A percentile compares a stretch with the other conserved stretches of the same genome.
Conservation (phyloP, 73 alveolate genomes). For the Blepharisma japonicum region DNA sequence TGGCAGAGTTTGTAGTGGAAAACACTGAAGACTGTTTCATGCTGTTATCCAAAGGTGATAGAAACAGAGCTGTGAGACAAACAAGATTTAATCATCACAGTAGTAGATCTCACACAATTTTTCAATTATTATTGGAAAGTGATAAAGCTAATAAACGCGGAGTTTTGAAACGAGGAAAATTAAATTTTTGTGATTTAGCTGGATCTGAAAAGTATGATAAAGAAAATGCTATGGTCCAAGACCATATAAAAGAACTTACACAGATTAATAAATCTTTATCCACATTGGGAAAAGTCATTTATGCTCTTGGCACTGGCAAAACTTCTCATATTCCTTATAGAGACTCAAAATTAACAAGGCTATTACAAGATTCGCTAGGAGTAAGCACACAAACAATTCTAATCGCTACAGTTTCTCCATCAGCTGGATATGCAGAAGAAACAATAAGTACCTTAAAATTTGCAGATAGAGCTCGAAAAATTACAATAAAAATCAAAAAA, state of each 20-base stretch:
- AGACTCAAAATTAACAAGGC: constrained; percentile 83
- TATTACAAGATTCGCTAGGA: constrained; percentile 78
- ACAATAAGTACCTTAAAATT: constrained; percentile 78
- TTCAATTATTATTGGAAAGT: constrained; percentile 61
- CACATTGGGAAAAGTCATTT: constrained; percentile 70
- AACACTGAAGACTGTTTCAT: constrained; percentile 58
- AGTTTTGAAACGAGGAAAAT: constrained; percentile 44
- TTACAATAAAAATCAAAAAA: constrained; percentile 58
- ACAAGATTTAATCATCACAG: constrained; percentile 66
- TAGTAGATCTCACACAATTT: constrained; percentile 72
- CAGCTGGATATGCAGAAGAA: constrained; percentile 70
- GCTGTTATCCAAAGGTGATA: constrained; percentile 73
- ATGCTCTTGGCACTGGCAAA: constrained; percentile 34
- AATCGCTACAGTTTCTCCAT: constrained; percentile 83
- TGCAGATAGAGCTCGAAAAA: constrained; percentile 85
- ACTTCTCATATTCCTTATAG: constrained; percentile 72
- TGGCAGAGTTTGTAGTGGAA: constrained; percentile 68
- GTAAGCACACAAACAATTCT: constrained; percentile 77
- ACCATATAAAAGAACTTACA: constrained; percentile 75
- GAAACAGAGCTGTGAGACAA: constrained; percentile 61
- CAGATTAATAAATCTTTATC: constrained; percentile 78
- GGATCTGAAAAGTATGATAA: constrained; percentile 87
- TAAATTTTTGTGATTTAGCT: constrained; percentile 87
- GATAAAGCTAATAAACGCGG: constrained; percentile 53
- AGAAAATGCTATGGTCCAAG: constrained; percentile 64